These are phyloP conservation scores for Phalaenopsis equestris DNA, from an alignment of 106 monocot species.

Conservation along the genomic window DNA sequence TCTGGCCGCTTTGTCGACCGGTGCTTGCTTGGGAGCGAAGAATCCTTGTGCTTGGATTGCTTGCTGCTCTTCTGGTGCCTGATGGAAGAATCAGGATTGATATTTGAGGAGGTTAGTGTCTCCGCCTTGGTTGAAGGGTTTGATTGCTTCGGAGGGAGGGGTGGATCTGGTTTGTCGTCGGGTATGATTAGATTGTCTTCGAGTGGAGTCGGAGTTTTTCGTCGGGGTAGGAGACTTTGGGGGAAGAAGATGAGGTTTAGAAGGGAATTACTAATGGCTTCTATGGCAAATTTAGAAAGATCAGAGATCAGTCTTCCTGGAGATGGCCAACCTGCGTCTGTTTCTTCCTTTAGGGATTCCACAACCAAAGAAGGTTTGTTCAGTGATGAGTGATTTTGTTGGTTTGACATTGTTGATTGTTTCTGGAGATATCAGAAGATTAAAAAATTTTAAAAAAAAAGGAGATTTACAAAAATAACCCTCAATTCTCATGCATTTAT, in stretches of 20 bases:
- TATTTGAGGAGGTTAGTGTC: conserved; percentile 23
- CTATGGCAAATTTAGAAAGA: conserved; percentile 33
- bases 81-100: conserved; percentile 22
- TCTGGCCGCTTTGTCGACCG: conserved; percentile 81
- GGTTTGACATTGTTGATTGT: conserved; percentile 20
- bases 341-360: conserved; percentile 67
- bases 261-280: conserved; percentile 41
- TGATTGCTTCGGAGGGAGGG: conserved; percentile 42
- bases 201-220: conserved; percentile 45
- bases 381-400: conserved; percentile 15
- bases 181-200: conserved; percentile 78
- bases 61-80: conserved; percentile 66
- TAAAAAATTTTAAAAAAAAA: not conserved
- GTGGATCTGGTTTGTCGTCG: conserved; percentile 45
- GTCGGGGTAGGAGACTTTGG: conserved; percentile 15
- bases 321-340: conserved; percentile 75
- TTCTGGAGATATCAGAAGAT: conserved; percentile 25
- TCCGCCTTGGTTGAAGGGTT: conserved; percentile 31
- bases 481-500: too few relatives aligned
- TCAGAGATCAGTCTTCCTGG: conserved; percentile 38
- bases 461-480: too few relatives aligned
- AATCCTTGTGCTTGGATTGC: conserved; percentile 57
- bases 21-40: conserved; percentile 50
- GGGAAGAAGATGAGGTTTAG: conserved; percentile 49
- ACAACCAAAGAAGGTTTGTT: conserved; percentile 36